Base-by-base conservation (phyloP, 768 basidiomycete genomes). In the Lentinula guzmanii region DNA sequence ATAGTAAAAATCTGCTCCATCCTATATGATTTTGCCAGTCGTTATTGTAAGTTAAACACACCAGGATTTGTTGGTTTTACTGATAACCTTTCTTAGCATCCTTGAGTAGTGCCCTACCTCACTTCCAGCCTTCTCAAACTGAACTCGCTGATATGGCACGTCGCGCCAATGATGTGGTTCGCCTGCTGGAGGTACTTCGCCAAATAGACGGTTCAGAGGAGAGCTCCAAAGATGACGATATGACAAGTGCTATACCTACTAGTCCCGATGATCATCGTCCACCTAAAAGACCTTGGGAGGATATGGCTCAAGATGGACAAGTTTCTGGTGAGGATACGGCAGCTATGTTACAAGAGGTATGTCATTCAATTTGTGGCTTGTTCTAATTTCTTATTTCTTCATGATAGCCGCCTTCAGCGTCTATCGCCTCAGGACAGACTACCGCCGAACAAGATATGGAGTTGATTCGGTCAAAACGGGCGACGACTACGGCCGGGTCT, bases 391-490 rank as follows among this genome's bases (percentile, higher is more conserved):
- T 60, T 11, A 46, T 35, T 34, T 18, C 45, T 51, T 21, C 48
- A n/a, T 63, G 62, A 33, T 66, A 68, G 61, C 63, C 66, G 11
- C 61, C 65, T 59, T 56, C 64, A 11, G 28, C 10, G 18, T 24
- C 45, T 21, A 52, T 55, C 43, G 34, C 41, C 33, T 35, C 46
- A 46, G 56, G 45, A 52, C 84, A 85, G 64, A 76, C 85, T 3
- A 87, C 86, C 1, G 90, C 90, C 6, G 89, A 92, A 71, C 83
- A 87, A 62, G 90, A 93, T 67, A 93, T 93, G 90, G 89, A 90
- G 64, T 79, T 90, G 62, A 93, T 93, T 63, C 84, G 90, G 7
- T 86, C 81, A 33, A 93, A 92, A 72, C 84, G 90, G 18, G 89
- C 89, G n/a, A 87, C 85, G 54, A 85, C 85, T 50, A 80, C 84